Conservation (phyloP, 2,329 filamentous ascomycete species). For the Meredithiella fracta region DNA sequence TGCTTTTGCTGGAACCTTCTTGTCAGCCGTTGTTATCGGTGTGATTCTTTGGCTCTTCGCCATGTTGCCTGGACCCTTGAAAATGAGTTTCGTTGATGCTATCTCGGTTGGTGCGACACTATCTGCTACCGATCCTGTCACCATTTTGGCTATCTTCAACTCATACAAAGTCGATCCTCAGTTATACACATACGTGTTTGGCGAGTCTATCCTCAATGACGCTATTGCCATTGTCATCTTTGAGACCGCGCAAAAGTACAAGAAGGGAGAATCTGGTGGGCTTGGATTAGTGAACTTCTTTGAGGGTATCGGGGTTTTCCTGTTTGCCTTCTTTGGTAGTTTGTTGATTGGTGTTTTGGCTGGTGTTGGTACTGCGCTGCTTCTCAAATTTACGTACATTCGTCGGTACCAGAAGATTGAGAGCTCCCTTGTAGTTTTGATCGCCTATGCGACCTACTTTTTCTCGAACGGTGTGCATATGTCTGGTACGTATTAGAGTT, state of each 20-base stretch:
- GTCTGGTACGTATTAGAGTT: slow-evolving; percentile 53
- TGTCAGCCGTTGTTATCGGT: slow-evolving; percentile 89
- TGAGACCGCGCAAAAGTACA: slow-evolving; percentile 90
- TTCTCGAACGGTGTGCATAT: slow-evolving; percentile 91
- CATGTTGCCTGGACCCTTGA: slow-evolving; percentile 63
- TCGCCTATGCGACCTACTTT: slow-evolving; percentile 94
- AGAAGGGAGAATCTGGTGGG: slow-evolving; percentile 52
- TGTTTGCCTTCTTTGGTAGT: slow-evolving; percentile 90
- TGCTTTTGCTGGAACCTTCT: slow-evolving; percentile 90
- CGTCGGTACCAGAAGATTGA: slow-evolving; percentile 90
- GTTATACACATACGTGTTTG: slow-evolving; percentile 96
- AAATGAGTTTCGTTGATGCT: slow-evolving; percentile 84
- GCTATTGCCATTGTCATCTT: slow-evolving; percentile 97
- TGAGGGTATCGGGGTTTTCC: slow-evolving; percentile 83
- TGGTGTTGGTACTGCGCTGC: slow-evolving; percentile 70
- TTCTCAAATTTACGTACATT: slow-evolving; percentile 88
- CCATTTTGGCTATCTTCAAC: slow-evolving; percentile 96
- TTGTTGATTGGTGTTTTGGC: slow-evolving; percentile 76
- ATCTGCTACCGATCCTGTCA: slow-evolving; percentile 92
- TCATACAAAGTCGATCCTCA: slow-evolving; percentile 98
- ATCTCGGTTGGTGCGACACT: slow-evolving; percentile 93
- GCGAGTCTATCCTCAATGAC: slow-evolving; percentile 95
- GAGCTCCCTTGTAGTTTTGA: slow-evolving; percentile 82
- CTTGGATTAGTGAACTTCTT: slow-evolving; percentile 70
- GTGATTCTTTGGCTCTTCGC: slow-evolving; percentile 81